phyloP scores from a whole-genome alignment of 768 basidiomycete genomes.

The Lactarius sanguifluus region DNA sequence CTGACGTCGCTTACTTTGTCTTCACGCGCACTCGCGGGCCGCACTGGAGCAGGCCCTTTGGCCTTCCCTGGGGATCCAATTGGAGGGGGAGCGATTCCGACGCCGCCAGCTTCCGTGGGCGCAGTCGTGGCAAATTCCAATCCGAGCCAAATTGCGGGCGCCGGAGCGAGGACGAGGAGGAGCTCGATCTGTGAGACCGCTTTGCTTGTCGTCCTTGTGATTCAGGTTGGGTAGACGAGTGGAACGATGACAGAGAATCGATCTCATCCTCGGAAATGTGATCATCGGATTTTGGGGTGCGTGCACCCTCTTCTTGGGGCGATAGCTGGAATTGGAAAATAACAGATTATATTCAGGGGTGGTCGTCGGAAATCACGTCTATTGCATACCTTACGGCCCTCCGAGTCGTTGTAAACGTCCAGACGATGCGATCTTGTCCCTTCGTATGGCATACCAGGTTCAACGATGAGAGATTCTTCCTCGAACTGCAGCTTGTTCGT shows the following conservation, averaged over 20 bases:
- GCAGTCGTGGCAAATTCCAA: conserved; percentile 13
- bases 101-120: conserved; percentile 3
- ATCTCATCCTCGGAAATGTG: background rate
- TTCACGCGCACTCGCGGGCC: conserved; percentile 21
- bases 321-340: background rate
- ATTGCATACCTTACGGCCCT: conserved; percentile 7
- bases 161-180: background rate
- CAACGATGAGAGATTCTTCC: conserved; percentile 19
- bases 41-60: conserved; percentile 10
- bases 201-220: background rate
- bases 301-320: background rate
- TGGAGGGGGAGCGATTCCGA: conserved; percentile 14
- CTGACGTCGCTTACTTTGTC: background rate
- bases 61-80: conserved; percentile 16
- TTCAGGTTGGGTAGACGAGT: background rate
- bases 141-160: conserved; percentile 24
- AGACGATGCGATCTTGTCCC: conserved; percentile 19
- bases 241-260: background rate
- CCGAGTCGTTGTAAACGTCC: conserved; percentile 7
- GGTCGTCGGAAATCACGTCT: background rate
- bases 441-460: conserved; percentile 2
- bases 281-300: background rate
- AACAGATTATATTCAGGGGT: background rate
- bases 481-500: background rate
- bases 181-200: background rate